Evolutionary conservation across 371 early-diverging fungal species (phyloP), one percentile per base, ranked within the genome.

Genomic region (Gilbertella persicaria): DNA sequence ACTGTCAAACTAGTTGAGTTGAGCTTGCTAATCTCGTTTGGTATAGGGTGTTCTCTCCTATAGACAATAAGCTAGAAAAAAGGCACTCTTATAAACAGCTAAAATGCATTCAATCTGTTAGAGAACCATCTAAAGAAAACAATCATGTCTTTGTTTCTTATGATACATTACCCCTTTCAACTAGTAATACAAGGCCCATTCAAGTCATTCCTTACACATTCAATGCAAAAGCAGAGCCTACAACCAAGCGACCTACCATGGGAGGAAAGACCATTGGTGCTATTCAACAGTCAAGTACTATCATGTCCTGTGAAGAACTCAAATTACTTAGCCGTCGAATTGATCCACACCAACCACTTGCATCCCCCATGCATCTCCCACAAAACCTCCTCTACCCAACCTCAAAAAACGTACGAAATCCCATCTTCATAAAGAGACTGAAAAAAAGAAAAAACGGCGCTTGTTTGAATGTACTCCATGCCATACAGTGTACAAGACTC

Each of bases 401-500:
- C 43, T 63, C 6, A 55, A n/a, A n/a, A n/a, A 56, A 26, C 29
- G 36, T 12, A 45, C 45, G 17, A 17, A 30, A 30, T n/a, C 23
- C 14, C 25, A n/a, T 10, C 4, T 3, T 2, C 24, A 26, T 23
- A 19, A 41, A 42, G 16, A 16, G 33, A 13, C 13, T 25, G 14
- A 16, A 49, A 4, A 16, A 28, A 49, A 16, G 26, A 48, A 41
- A 33, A 28, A 33, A 58, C 16, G 50, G 20, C 49, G 50, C 2
- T 52, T 44, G 37, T 69, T 64, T 49, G 67, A 57, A 8, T 83
- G 83, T 48, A 55, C 64, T 9, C 67, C 73, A 13, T 83, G 83
- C 42, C 60, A 69, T 36, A 83, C 76, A 48, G 51, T 58, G 1
- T 80, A 76, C 54, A 74, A 76, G 51, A 78, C 72, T 37, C 56